Conservation (phyloP, 2,329 filamentous ascomycete genomes). For the Aspergillus aculeatus region DNA sequence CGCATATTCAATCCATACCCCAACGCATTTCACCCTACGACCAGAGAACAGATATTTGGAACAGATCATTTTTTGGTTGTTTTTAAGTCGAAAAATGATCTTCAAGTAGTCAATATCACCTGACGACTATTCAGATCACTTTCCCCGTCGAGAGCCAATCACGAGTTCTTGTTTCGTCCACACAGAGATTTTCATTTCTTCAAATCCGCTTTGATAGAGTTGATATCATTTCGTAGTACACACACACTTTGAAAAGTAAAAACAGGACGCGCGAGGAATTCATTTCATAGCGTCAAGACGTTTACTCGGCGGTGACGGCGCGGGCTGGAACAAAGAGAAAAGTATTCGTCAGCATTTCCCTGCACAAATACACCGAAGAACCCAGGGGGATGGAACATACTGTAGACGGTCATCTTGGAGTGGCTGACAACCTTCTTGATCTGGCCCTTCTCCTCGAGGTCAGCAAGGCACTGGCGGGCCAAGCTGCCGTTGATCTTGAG, state of each 20-base stretch:
- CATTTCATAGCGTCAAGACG: slow-evolving; percentile 28
- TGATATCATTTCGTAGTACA: slow-evolving; percentile 41
- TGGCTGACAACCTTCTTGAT: slow-evolving; percentile 98
- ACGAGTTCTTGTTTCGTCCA: slow-evolving; percentile 17
- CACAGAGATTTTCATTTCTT: too few relatives aligned
- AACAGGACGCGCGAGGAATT: slow-evolving; percentile 39
- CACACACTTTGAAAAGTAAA: slow-evolving; percentile 19
- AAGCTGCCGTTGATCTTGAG: slow-evolving; percentile 99
- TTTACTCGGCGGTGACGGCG: slow-evolving; percentile 48
- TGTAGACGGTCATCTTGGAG: slow-evolving; percentile 99
- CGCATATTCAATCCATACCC: neutral
- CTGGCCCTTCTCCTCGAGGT: slow-evolving; percentile 96
- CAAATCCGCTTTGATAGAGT: slow-evolving; percentile 31
- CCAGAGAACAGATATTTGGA: slow-evolving; percentile 23
- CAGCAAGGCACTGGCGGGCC: slow-evolving; percentile 81
- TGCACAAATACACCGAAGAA: neutral
- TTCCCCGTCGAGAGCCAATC: too few relatives aligned
- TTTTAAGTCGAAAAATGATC: slow-evolving; percentile 15
- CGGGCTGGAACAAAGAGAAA: slow-evolving; percentile 33
- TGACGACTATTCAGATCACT: slow-evolving; percentile 29
- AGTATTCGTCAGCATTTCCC: neutral
- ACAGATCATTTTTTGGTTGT: slow-evolving; percentile 23
- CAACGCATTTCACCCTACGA: neutral
- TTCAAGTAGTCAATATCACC: slow-evolving; percentile 31
- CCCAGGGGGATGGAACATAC: slow-evolving; percentile 50